Base-by-base conservation (phyloP, 805 yeast genomes). In the Candida saitoana region DNA sequence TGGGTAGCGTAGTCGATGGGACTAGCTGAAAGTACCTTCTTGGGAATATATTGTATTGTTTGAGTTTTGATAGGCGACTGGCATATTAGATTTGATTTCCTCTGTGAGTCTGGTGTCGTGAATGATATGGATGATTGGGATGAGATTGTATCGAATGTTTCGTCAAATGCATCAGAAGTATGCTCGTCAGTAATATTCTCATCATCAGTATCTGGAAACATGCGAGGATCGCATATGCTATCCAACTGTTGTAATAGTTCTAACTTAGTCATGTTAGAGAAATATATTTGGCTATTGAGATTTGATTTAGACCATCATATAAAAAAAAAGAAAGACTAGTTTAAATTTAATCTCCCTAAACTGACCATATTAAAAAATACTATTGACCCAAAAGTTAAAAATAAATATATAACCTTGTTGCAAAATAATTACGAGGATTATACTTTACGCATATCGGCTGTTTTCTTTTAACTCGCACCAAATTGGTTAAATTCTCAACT, bases 151-250 rank as follows among this genome's bases (percentile, higher is more conserved):
- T 14, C 30, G 20, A 8, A 34, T 18, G 32, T 29, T 6, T 29
- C 16, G 16, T 29, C 32, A 14, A 29, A 29, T 11, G n/a, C 25
- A 34, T 19, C 37, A 11, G 6, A 8, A 12, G 17, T 36, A 14
- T 36, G 29, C 6, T n/a, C 12, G 22, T 22, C 38, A 24, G 29
- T 36, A 5, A 5, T 24, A 17, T 24, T 20, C 18, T 24, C 38
- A 36, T 36, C 38, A 36, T 36, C 38, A 15, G 31, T 36, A 36
- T 36, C 38, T 5, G 31, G 19, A 8, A 36, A 6, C 38, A 29
- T 29, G 16, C 16, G 5, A 12, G 16, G 16, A 12, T 11, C 32
- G 16, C 6, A 22, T 22, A 22, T 7, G 27, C 27, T 22, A 22
- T 22, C 27, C 27, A 22, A 22, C 27, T 22, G 27, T 22, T 22